These are phyloP conservation scores for Geotrichum carabidarum DNA, from an alignment of 1,139 yeast genomes.

Conservation along the genomic window DNA sequence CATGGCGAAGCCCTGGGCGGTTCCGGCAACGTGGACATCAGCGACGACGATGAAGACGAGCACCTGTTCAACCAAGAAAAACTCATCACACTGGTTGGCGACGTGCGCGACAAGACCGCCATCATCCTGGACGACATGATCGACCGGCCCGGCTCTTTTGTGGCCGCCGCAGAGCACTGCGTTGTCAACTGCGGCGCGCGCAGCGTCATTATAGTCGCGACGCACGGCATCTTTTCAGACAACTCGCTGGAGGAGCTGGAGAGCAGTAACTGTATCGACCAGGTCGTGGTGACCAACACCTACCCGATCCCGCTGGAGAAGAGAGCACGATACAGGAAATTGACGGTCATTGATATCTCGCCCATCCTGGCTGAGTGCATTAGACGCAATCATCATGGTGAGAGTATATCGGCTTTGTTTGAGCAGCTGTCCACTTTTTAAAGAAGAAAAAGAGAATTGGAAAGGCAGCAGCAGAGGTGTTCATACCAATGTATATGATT, in stretches of 20 bases:
- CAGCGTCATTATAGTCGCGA: conserved; percentile 83
- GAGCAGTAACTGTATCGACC: conserved; percentile 75
- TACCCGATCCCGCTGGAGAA: conserved; percentile 74
- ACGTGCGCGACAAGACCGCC: conserved; percentile 85
- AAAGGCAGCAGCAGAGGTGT: too few species aligned
- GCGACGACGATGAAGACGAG: conserved; percentile 69
- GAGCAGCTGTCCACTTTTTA: conserved; percentile 58
- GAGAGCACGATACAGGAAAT: conserved; percentile 54
- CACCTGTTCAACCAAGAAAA: conserved; percentile 47
- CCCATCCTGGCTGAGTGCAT: conserved; percentile 96
- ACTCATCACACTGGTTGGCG: conserved; percentile 92
- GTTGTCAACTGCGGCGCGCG: conserved; percentile 93
- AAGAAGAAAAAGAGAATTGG: too few species aligned
- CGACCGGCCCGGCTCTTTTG: conserved; percentile 87
- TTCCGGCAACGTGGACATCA: conserved; percentile 71
- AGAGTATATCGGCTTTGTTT: conserved; percentile 84
- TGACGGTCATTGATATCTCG: conserved; percentile 86
- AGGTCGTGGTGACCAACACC: conserved; percentile 90
- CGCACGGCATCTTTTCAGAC: conserved; percentile 91
- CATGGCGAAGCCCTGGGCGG: conserved; percentile 61
- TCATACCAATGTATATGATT: too few species aligned
- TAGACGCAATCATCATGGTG: conserved; percentile 97
- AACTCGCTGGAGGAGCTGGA: conserved; percentile 76
- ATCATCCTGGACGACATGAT: conserved; percentile 94
- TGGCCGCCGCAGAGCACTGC: conserved; percentile 97